These are phyloP conservation scores for Spinellus fusiger DNA, from an alignment of 192 early-diverging fungal genomes.

Conservation along the genomic window DNA sequence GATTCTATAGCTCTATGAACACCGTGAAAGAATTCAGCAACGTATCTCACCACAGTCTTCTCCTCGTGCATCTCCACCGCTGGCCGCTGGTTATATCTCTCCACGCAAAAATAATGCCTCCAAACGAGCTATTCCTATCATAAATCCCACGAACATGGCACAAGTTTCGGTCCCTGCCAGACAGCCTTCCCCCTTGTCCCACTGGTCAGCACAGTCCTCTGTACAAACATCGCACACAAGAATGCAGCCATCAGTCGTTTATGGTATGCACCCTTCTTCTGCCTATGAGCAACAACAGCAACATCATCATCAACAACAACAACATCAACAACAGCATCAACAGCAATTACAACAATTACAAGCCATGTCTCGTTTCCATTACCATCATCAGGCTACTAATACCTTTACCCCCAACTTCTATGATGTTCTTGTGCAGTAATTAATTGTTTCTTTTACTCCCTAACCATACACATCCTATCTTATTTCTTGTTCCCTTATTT, in stretches of 20 bases:
- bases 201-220: background rate
- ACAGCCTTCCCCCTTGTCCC: constrained; percentile 5
- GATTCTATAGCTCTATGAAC: constrained; percentile 3
- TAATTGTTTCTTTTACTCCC: no score
- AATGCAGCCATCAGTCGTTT: background rate
- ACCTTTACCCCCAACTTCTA: constrained; percentile 1
- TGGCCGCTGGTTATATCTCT: constrained; percentile 7
- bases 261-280: background rate
- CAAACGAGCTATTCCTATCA: constrained; percentile 42
- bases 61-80: constrained; percentile 9
- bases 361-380: background rate
- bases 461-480: no score
- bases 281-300: background rate
- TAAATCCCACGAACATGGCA: constrained; percentile 42
- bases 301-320: background rate
- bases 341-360: constrained; percentile 1
- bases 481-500: no score
- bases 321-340: background rate
- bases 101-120: constrained; percentile 1
- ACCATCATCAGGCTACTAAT: background rate
- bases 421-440: constrained; percentile 17
- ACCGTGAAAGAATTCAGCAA: constrained; percentile 20
- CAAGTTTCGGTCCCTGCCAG: constrained; percentile 35
- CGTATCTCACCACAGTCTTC: constrained; percentile 17
- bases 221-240: background rate